Evolutionary conservation across 1,284 basidiomycete species (phyloP).

Genomic region (Ustilago cynodontis): DNA sequence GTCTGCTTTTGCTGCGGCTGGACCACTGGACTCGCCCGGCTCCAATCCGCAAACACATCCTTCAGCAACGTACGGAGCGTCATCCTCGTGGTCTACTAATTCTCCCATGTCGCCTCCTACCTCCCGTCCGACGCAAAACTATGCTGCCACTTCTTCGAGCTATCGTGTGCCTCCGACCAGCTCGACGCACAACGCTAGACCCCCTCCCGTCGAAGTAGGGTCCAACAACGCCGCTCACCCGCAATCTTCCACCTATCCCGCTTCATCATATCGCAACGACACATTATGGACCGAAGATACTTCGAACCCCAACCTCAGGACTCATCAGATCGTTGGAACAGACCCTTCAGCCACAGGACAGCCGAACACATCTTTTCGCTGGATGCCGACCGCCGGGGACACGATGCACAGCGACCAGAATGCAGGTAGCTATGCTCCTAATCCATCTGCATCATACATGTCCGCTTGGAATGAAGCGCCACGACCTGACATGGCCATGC

Average conservation of each 20-base stretch:
- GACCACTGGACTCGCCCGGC: slow-evolving; percentile 4
- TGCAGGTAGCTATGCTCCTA: slow-evolving; percentile 44
- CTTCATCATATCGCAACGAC: slow-evolving; percentile 25
- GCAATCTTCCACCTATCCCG: slow-evolving; percentile 6
- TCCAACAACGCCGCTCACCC: slow-evolving; percentile 1
- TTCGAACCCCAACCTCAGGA: slow-evolving; percentile 7
- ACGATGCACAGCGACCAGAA: slow-evolving; percentile 10
- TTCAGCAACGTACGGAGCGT: slow-evolving; percentile 5
- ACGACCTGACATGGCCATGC: slow-evolving; percentile 17
- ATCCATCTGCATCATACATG: slow-evolving; percentile 42
- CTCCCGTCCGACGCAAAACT: slow-evolving; percentile 15
- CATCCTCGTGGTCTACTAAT: slow-evolving; percentile 19
- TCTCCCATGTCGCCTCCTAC: slow-evolving; percentile 29
- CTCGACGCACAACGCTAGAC: background rate
- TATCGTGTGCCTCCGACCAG: slow-evolving; percentile 3
- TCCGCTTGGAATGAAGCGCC: slow-evolving; percentile 31
- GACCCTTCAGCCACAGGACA: slow-evolving; percentile 7
- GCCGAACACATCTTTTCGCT: slow-evolving; percentile 23
- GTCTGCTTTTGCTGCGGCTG: slow-evolving; percentile 6
- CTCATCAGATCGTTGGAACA: background rate
- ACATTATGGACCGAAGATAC: slow-evolving; percentile 16
- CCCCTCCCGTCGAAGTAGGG: background rate
- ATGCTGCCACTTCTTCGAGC: background rate
- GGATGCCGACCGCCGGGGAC: slow-evolving; percentile 23
- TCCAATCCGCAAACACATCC: background rate